Conservation (phyloP, 352 stramenopile species). For the Phytophthora quininea region DNA sequence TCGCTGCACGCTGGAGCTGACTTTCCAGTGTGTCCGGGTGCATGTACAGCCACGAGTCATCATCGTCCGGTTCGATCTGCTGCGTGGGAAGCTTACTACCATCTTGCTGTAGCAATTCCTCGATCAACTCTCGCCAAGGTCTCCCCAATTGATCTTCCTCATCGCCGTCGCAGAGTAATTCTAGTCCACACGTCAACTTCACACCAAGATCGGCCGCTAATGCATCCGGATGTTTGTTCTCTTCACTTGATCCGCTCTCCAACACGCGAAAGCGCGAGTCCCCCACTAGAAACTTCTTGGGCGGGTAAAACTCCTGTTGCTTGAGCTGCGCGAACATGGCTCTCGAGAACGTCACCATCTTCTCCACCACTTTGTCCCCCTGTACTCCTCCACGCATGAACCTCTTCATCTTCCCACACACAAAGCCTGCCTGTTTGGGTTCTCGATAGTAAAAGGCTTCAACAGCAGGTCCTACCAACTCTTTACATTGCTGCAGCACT, state of each 20-base stretch:
- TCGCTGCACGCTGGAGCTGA: constrained; percentile 48
- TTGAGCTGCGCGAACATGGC: constrained; percentile 86
- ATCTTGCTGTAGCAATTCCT: constrained; percentile 28
- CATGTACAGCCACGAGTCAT: constrained; percentile 83
- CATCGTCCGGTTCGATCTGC: constrained; percentile 48
- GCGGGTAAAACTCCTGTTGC: constrained; percentile 75
- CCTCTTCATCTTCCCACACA: constrained; percentile 62
- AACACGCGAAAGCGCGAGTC: constrained; percentile 28
- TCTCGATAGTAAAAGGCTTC: constrained; percentile 82
- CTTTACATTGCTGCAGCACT: constrained; percentile 34
- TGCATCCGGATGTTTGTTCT: constrained; percentile 22
- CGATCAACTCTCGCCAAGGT: constrained; percentile 47
- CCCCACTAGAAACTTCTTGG: constrained; percentile 53
- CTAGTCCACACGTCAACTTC: constrained; percentile 78
- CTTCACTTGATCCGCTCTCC: constrained; percentile 11
- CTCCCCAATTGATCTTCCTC: constrained; percentile 49
- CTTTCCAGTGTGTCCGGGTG: constrained; percentile 78
- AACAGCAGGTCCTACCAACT: constrained; percentile 53
- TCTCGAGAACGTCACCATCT: constrained; percentile 71
- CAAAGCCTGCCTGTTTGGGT: constrained; percentile 43
- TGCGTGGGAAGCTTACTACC: constrained; percentile 1
- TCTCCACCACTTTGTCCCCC: constrained; percentile 15
- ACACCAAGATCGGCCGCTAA: constrained; percentile 69
- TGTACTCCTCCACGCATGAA: constrained; percentile 40
- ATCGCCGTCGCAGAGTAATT: constrained; percentile 65